These are phyloP conservation scores for Lupinus albus DNA, from an alignment of 306 rosid genomes.

Conservation along the genomic window DNA sequence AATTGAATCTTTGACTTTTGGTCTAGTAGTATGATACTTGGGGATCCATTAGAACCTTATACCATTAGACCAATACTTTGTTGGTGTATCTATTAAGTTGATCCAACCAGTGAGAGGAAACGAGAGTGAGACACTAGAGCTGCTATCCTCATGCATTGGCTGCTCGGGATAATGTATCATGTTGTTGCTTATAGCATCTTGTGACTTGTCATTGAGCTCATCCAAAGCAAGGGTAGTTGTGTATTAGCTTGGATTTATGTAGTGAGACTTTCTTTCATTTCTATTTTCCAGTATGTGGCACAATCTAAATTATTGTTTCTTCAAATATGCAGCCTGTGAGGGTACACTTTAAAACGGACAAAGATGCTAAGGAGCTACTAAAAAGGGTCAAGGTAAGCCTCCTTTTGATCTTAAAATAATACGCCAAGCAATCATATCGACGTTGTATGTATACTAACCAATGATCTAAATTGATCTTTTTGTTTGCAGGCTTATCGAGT, in stretches of 20 bases:
- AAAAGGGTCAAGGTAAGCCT: conserved; percentile 71
- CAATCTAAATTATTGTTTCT: conserved; percentile 29
- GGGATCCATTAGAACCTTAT: too few species aligned
- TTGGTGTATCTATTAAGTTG: neutral
- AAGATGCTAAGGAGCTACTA: conserved; percentile 67
- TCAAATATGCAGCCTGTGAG: conserved; percentile 70
- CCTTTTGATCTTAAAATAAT: conserved; percentile 1
- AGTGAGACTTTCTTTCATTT: neutral
- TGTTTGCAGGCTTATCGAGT: conserved; percentile 49
- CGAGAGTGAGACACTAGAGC: neutral
- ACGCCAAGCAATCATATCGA: neutral
- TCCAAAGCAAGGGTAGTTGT: neutral
- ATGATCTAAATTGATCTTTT: conserved; percentile 24
- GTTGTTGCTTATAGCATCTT: neutral
- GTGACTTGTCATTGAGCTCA: neutral
- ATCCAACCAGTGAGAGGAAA: neutral
- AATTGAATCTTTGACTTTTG: too few species aligned
- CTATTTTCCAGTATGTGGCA: neutral
- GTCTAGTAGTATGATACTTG: too few species aligned
- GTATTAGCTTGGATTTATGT: neutral
- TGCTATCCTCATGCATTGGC: neutral
- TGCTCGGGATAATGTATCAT: conserved; percentile 3
- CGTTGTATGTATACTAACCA: neutral
- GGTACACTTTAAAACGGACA: conserved; percentile 69
- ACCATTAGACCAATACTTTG: too few species aligned